Evolutionary conservation across 179 eudicot genomes (phyloP).

Genomic region (Corrigiola litoralis): DNA sequence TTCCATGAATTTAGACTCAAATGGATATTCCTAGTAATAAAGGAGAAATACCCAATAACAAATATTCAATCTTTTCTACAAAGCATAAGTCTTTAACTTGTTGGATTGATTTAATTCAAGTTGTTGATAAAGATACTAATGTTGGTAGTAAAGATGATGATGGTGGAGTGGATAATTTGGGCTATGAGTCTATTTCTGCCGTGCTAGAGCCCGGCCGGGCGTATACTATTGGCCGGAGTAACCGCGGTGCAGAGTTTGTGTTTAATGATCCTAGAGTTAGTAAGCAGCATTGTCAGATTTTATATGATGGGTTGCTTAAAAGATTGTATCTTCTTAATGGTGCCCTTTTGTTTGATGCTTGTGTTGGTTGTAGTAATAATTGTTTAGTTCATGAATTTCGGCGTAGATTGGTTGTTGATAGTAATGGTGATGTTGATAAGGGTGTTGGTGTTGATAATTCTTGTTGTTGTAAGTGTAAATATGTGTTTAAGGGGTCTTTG

Average conservation of each 20-base stretch:
- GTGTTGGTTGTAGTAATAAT: slow-evolving; percentile 5
- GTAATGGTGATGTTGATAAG: slow-evolving; percentile 22
- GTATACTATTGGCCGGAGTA: slow-evolving; percentile 59
- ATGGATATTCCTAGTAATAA: no score
- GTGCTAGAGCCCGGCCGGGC: slow-evolving; percentile 37
- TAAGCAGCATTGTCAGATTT: slow-evolving; percentile 63
- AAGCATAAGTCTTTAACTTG: slow-evolving; percentile 12
- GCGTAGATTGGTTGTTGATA: slow-evolving; percentile 16
- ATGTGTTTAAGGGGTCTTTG: slow-evolving; percentile 46
- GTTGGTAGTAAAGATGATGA: slow-evolving; percentile 10
- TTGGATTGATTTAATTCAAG: slow-evolving; percentile 30
- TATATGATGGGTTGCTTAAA: slow-evolving; percentile 43
- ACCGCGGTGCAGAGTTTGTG: slow-evolving; percentile 35
- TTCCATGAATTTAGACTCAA: no score
- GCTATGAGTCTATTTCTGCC: slow-evolving; percentile 20
- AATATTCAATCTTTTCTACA: neutral
- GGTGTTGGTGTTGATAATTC: slow-evolving; percentile 26
- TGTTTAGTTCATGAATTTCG: slow-evolving; percentile 28
- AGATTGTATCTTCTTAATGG: slow-evolving; percentile 63
- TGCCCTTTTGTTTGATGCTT: slow-evolving; percentile 20
- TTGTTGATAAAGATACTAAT: neutral
- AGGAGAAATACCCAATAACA: no score
- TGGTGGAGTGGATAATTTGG: neutral
- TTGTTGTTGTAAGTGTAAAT: slow-evolving; percentile 19
- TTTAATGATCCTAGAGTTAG: slow-evolving; percentile 60